These are phyloP conservation scores for Aureobasidium sp. DNA, from an alignment of 2,329 filamentous ascomycete genomes.

Conservation along the genomic window DNA sequence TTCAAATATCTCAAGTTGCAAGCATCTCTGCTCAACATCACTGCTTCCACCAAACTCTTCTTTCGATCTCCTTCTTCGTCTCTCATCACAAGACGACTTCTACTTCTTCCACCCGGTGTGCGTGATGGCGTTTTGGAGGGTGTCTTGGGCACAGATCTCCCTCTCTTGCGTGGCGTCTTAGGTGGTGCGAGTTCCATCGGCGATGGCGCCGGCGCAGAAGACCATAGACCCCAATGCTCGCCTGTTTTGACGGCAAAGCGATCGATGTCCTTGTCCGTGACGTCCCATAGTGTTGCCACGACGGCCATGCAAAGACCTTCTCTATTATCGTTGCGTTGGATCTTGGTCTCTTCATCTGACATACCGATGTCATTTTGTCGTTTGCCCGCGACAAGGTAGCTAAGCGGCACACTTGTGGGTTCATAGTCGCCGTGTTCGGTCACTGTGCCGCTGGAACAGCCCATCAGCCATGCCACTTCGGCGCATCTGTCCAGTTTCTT, in stretches of 20 bases:
- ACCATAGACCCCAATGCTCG: slow-evolving; percentile 74
- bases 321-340: slow-evolving; percentile 14
- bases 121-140: slow-evolving; percentile 28
- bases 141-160: slow-evolving; percentile 22
- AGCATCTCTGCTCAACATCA: slow-evolving; percentile 64
- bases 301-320: slow-evolving; percentile 53
- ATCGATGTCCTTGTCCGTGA: slow-evolving; percentile 96
- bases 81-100: slow-evolving; percentile 24
- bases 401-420: slow-evolving; percentile 80
- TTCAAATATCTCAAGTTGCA: slow-evolving; percentile 89
- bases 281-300: slow-evolving; percentile 92
- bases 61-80: slow-evolving; percentile 29
- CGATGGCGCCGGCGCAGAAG: slow-evolving; percentile 18
- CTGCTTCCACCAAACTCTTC: slow-evolving; percentile 65
- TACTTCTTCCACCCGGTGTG: slow-evolving; percentile 23
- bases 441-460: slow-evolving; percentile 80
- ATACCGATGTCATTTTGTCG: not conserved
- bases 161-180: slow-evolving; percentile 26
- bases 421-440: slow-evolving; percentile 81
- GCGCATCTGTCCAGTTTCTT: slow-evolving; percentile 52
- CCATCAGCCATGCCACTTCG: slow-evolving; percentile 71
- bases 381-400: slow-evolving; percentile 81
- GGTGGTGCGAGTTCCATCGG: slow-evolving; percentile 25
- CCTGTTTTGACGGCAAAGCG: slow-evolving; percentile 74
- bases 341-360: not conserved